Conservation (phyloP, 2,329 filamentous ascomycete species). For the Chrysosporium keratinophilum region DNA sequence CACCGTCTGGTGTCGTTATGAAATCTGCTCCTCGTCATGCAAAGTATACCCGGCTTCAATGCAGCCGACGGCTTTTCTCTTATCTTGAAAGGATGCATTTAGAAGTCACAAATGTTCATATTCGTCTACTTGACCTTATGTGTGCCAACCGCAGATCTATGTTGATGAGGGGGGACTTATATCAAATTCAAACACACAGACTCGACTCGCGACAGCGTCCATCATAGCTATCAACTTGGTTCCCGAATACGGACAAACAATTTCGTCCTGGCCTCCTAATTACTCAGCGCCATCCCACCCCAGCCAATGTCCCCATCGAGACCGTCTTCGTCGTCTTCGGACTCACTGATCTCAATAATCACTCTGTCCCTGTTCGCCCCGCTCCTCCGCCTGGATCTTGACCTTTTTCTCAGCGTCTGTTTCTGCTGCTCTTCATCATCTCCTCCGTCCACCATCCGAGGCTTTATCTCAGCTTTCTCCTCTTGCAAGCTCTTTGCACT, state of each 20-base stretch:
- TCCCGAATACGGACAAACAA: too few relatives aligned
- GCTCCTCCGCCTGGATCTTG: not conserved
- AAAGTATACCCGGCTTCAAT: not conserved
- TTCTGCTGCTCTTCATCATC: not conserved
- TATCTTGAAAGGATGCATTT: too few relatives aligned
- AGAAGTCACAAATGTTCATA: too few relatives aligned
- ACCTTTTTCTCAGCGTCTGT: not conserved
- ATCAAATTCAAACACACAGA: not conserved
- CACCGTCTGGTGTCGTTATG: not conserved
- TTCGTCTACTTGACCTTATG: too few relatives aligned
- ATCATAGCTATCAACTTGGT: too few relatives aligned
- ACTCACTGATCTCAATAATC: constrained; percentile 3
- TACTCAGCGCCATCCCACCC: not conserved
- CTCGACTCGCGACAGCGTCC: too few relatives aligned
- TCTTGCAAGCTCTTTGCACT: too few relatives aligned
- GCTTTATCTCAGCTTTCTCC: too few relatives aligned
- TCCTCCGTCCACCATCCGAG: not conserved
- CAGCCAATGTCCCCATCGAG: not conserved
- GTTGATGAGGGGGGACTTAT: too few relatives aligned
- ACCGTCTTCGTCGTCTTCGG: not conserved
- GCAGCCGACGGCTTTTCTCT: too few relatives aligned
- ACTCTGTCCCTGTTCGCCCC: not conserved
- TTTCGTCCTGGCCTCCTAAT: not conserved
- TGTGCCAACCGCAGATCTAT: too few relatives aligned
- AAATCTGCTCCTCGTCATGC: not conserved